Base-by-base conservation (phyloP, 202 grass and related monocot genomes). In the Zoysia matrella region DNA sequence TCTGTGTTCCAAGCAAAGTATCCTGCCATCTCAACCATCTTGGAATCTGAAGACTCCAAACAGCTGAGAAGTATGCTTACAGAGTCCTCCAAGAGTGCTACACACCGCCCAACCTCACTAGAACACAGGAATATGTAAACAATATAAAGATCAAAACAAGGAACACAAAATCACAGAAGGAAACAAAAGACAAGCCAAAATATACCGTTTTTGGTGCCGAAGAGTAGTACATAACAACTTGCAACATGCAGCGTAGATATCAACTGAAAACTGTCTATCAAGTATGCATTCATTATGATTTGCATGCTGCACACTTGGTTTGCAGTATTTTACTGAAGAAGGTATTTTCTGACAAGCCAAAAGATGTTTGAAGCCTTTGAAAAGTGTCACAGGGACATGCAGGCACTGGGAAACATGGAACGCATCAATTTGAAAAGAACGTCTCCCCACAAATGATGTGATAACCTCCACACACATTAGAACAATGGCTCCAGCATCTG, bases 201-300 rank as follows among this genome's bases (percentile, higher is more conserved):
- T 80, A 5, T 91, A 98, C 95, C 89, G 60, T 82, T 84, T 85
- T 61, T 84, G 90, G 69, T 98, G 95, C 74, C 92, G 85, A 88
- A 98, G 87, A 63, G 78, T 84, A 60, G 88, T 82, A 52, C 87
- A 95, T 81, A 98, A 72, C 61, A 98, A 88, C 79, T 95, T 98
- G 80, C 95, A 98, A 83, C 95, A 98, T 91, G 92, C 87, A 84
- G 88, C 86, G 86, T 93, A 98, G 47, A 98, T 77, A 85, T 98
- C 89, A 75, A 95, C 69, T 15, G 86, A 93, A 87, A 90, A 91
- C 56, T 88, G 88, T 60, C 86, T 88, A 75, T 98, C 87, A 52
- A 98, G 45, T 52, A 83, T 66, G 77, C 76, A 93, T 78, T 89
- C 82, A 77, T 77, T 65, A n/a, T 49, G 69, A 79, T 73, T 74